Base-by-base conservation (phyloP, 2,329 filamentous ascomycete species). In the Trichoderma breve region DNA sequence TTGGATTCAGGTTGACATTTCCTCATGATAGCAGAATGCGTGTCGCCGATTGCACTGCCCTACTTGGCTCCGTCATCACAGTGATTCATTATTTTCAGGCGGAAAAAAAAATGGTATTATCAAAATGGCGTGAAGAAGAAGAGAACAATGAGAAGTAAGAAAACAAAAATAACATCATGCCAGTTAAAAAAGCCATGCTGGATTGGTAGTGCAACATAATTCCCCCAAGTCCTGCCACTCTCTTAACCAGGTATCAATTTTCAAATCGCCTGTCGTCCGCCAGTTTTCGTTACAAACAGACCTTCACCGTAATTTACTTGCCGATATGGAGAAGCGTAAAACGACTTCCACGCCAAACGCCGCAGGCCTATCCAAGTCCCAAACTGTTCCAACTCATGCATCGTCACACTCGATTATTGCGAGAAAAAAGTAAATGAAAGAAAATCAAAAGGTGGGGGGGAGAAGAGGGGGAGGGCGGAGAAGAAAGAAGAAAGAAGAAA, bases 321-420 rank as follows among this genome's bases (percentile, higher is more conserved):
- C 69, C 69, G 62, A 71, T 71, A 70, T 70, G 66, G 66, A 70
- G 66, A 70, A 70, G 66, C 66, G 66, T 70, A 70, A 61, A 70
- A 47, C 36, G 60, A 58, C 34, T 61, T 72, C 63, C 71, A 72
- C 71, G 71, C 71, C 71, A 72, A 72, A 72, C 71, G 71, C 71
- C 71, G 66, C 66, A 70, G 63, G 70, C 24, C 57, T 58, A 73
- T 74, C 65, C 73, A 70, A 73, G 69, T 71, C 64, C 69, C 68
- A 72, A 71, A 63, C 34, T 64, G 36, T 58, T 61, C 58, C 61
- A 58, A 62, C 47, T 63, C 71, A 62, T 71, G 66, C 28, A 72
- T 66, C 65, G 62, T 73, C 36, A 72, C 30, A 60, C 63, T 74
- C 64, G 67, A 72, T 72, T 62, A 60, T 66, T 34, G 30, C 39